Evolutionary conservation across 2,329 filamentous ascomycete species (phyloP), one percentile per base, ranked within the genome.

Genomic region (Septoria petroselini): DNA sequence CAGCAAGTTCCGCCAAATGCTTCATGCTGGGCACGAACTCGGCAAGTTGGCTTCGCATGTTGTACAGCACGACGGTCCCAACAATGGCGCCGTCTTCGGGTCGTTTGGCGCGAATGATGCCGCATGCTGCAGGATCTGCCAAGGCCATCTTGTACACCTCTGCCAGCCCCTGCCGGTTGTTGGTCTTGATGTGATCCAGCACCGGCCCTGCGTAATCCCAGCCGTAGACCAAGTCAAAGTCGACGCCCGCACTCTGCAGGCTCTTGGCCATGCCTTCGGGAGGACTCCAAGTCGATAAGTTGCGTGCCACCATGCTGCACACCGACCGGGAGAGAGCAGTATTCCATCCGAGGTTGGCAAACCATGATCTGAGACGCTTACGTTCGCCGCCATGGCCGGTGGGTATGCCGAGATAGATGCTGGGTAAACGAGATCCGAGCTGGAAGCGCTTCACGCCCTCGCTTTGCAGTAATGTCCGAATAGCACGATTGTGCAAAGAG

Each of bases 291-390:
- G 76, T 78, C 18, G 76, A 69, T n/a, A 94, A 72, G 58, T 89
- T 85, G 29, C 80, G 78, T 41, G 93, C 84, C 2, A 83, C 73
- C 77, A 94, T 84, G 65, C 85, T 90, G 61, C 80, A 84, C 0
- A 86, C 77, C 0, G 81, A 73, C 8, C 79, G 76, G 1, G 81
- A 82, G 3, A 82, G 72, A 0, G 80, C 76, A 2, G 79, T 85
- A 62, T 94, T 90, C 91, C 91, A 96, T 11, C 91, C 91, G 39
- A 90, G 79, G 57, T 85, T 88, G n/a, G 84, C 81, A 67, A 96
- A 95, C 91, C 91, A 97, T 38, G 80, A 78, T n/a, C 81, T 76
- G 17, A 83, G 67, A 41, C 76, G 74, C 64, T 81, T 83, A 12
- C 79, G 74, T 60, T 84, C 81, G 3, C 76, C 71, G 2, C 73